Conservation (phyloP, 352 stramenopile species). For the Globisporangium uncinulatum region DNA sequence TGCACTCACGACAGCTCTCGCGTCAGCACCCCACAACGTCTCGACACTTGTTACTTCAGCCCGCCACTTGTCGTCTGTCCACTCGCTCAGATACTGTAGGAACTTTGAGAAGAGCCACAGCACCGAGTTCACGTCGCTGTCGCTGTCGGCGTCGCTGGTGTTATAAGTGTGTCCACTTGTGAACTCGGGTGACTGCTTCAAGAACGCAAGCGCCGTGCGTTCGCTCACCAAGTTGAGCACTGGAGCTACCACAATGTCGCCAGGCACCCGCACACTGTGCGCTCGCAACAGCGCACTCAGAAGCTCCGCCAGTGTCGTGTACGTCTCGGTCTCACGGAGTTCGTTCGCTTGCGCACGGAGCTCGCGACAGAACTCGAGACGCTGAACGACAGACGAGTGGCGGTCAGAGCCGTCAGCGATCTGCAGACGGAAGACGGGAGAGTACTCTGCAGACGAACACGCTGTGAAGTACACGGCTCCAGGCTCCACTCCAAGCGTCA, state of each 20-base stretch:
- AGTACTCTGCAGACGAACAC: slow-evolving; percentile 11
- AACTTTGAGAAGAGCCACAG: slow-evolving; percentile 4
- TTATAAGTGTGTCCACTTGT: neutral
- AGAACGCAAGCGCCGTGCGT: slow-evolving; percentile 20
- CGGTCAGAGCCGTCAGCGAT: slow-evolving; percentile 7
- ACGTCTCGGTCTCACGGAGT: slow-evolving; percentile 23
- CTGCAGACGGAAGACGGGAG: slow-evolving; percentile 23
- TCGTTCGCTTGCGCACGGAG: slow-evolving; percentile 9
- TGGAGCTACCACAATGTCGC: slow-evolving; percentile 13
- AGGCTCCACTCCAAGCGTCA: slow-evolving; percentile 5
- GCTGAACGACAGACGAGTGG: slow-evolving; percentile 1
- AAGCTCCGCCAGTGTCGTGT: slow-evolving; percentile 20
- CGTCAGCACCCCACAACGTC: neutral
- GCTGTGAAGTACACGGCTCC: slow-evolving; percentile 26
- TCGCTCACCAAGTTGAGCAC: slow-evolving; percentile 27
- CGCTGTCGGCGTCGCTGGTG: neutral
- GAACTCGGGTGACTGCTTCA: slow-evolving; percentile 7
- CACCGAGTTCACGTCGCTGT: neutral
- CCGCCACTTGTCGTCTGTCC: slow-evolving; percentile 2
- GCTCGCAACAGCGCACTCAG: slow-evolving; percentile 23
- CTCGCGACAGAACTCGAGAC: slow-evolving; percentile 19
- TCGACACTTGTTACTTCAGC: neutral
- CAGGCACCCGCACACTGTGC: slow-evolving; percentile 14
- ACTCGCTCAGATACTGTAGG: slow-evolving; percentile 3
- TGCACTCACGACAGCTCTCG: neutral